A percentile compares a stretch with the other conserved stretches of the same genome.
Conservation (phyloP, 805 yeast species). For the Suhomyces tanzawaensis region DNA sequence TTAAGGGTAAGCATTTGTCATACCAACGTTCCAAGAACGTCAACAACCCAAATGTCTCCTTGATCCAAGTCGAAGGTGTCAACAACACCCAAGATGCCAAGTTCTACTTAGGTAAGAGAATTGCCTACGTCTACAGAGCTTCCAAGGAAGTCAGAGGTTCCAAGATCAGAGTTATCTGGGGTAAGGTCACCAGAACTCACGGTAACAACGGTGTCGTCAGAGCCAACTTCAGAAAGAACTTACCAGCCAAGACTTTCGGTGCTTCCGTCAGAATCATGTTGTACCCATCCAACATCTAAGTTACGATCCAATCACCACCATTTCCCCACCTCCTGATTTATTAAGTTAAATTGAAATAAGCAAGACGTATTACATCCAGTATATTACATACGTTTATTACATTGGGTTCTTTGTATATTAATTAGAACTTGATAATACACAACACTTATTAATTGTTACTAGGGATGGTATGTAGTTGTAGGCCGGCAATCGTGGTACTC, state of each 20-base stretch:
- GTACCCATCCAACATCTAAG: slow-evolving; percentile 99
- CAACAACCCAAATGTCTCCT: slow-evolving; percentile 97
- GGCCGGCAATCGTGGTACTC: too few species aligned
- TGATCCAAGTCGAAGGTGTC: slow-evolving; percentile 97
- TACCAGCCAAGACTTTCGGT: slow-evolving; percentile 99
- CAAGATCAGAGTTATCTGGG: slow-evolving; percentile 99
- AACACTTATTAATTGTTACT: slow-evolving; percentile 5
- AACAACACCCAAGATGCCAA: slow-evolving; percentile 87
- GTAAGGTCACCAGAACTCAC: slow-evolving; percentile 98
- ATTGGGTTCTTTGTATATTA: slow-evolving; percentile 8
- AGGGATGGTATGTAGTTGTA: too few species aligned
- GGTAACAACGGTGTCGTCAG: slow-evolving; percentile 98
- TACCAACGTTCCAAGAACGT: slow-evolving; percentile 99
- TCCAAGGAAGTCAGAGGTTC: slow-evolving; percentile 97
- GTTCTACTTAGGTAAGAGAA: slow-evolving; percentile 99
- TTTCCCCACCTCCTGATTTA: slow-evolving; percentile 4
- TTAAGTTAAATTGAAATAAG: slow-evolving; percentile 4
- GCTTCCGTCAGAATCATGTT: slow-evolving; percentile 99
- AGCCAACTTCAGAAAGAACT: slow-evolving; percentile 98
- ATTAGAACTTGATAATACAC: slow-evolving; percentile 8
- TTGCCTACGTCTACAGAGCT: slow-evolving; percentile 99
- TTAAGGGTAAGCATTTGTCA: slow-evolving; percentile 99
- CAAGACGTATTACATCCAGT: slow-evolving; percentile 2
- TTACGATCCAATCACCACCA: slow-evolving; percentile 5
- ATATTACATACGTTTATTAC: slow-evolving; percentile 4